Percentiles rank a stretch among this genome's conserved stretches.
These are phyloP conservation scores for Epichloe baconii DNA, from an alignment of 2,329 filamentous ascomycete genomes.

Conservation along the genomic window DNA sequence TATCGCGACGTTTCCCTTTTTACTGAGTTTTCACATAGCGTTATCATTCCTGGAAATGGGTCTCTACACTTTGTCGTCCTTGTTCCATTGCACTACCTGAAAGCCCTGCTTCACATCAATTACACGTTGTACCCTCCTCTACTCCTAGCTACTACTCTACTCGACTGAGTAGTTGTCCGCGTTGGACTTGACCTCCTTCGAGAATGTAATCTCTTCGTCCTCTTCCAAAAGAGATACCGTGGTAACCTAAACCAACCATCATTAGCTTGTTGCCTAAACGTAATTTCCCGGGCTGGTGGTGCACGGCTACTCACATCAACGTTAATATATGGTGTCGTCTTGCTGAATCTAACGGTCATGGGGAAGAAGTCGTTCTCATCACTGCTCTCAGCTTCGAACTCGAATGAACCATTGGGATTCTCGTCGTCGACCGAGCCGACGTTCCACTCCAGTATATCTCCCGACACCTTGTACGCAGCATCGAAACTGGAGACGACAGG, in stretches of 20 bases:
- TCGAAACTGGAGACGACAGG: conserved; percentile 88
- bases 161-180: conserved; percentile 68
- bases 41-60: not conserved
- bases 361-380: conserved; percentile 97
- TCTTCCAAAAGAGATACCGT: conserved; percentile 60
- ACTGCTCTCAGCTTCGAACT: conserved; percentile 81
- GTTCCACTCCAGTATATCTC: conserved; percentile 87
- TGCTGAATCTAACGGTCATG: conserved; percentile 83
- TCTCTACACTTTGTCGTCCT: not conserved
- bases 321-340: conserved; percentile 75
- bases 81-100: not conserved
- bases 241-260: conserved; percentile 33
- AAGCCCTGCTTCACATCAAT: not conserved
- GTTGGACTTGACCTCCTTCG: conserved; percentile 65
- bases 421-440: conserved; percentile 75
- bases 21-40: not conserved
- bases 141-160: conserved; percentile 26
- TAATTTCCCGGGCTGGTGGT: not conserved
- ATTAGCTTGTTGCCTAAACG: conserved; percentile 13
- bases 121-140: not conserved
- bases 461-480: conserved; percentile 84
- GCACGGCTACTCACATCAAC: conserved; percentile 62
- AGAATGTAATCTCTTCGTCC: conserved; percentile 68
- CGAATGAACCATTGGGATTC: conserved; percentile 76
- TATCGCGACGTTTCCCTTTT: not conserved